Percentiles rank a stretch among this genome's conserved stretches.
Conservation (phyloP, 768 basidiomycete species). For the Cystobasidiopsis lactophilus region DNA sequence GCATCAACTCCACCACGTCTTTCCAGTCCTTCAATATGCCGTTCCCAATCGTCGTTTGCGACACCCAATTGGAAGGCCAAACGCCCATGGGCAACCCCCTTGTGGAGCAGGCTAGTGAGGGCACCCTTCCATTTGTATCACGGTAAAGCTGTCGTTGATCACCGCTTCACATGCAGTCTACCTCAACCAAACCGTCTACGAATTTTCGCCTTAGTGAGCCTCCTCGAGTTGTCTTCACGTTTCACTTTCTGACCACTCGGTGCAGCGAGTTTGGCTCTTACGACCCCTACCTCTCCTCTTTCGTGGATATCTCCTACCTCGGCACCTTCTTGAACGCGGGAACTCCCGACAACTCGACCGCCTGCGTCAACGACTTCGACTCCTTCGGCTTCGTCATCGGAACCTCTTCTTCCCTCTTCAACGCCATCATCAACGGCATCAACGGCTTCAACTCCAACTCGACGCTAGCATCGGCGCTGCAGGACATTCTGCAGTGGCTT, state of each 20-base stretch:
- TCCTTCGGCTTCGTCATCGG: conserved; percentile 52
- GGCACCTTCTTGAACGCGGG: conserved; percentile 47
- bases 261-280: conserved; percentile 37
- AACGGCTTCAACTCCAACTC: conserved; percentile 15
- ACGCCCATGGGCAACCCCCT: background rate
- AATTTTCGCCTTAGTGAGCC: conserved; percentile 6
- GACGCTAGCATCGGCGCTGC: conserved; percentile 20
- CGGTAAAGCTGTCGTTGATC: background rate
- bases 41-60: conserved; percentile 44
- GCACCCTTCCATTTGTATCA: conserved; percentile 3
- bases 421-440: conserved; percentile 19
- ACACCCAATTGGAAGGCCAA: conserved; percentile 15
- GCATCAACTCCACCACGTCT: conserved; percentile 30
- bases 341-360: conserved; percentile 32
- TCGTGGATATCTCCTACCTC: conserved; percentile 32
- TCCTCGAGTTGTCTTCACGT: background rate
- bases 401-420: conserved; percentile 32
- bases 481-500: conserved; percentile 17
- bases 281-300: conserved; percentile 50
- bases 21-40: conserved; percentile 36
- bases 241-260: background rate
- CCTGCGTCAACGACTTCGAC: conserved; percentile 54
- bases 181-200: conserved; percentile 15
- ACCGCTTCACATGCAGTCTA: conserved; percentile 16
- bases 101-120: background rate